Percentiles rank a stretch among this genome's conserved stretches.
phyloP scores from a whole-genome alignment of 139 green algal species.

The Chlamydomonas asymmetrica region DNA sequence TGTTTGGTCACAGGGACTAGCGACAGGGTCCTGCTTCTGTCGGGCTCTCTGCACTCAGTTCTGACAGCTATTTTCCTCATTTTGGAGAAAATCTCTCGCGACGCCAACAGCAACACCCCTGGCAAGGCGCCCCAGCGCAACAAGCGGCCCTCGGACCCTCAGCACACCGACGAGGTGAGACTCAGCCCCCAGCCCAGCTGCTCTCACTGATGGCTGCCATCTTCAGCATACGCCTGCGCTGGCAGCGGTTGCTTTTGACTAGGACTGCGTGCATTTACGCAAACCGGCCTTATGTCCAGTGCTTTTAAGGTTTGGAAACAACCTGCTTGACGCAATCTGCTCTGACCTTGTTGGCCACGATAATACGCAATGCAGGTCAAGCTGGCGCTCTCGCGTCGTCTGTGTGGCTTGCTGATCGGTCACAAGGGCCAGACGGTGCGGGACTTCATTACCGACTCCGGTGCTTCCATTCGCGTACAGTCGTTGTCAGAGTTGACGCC shows the following conservation, averaged over 20 bases:
- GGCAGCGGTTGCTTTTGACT: no score
- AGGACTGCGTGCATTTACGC: no score
- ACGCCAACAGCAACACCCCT: slow-evolving; percentile 6
- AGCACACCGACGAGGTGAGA: neutral
- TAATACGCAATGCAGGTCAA: no score
- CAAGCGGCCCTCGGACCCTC: neutral
- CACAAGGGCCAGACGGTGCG: slow-evolving; percentile 66
- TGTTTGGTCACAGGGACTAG: slow-evolving; percentile 77
- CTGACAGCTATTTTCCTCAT: slow-evolving; percentile 70
- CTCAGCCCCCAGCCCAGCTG: no score
- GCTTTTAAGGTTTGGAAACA: neutral
- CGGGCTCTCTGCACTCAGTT: slow-evolving; percentile 62
- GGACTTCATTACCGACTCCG: slow-evolving; percentile 69
- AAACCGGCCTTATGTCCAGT: no score
- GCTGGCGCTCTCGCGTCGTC: slow-evolving; percentile 59
- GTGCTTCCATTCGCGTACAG: slow-evolving; percentile 64
- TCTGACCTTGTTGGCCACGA: no score
- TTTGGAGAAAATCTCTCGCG: slow-evolving; percentile 60
- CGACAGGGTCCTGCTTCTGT: slow-evolving; percentile 83
- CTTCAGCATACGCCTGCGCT: no score
- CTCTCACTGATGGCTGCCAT: no score
- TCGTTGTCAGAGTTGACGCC: slow-evolving; percentile 57
- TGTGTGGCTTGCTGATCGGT: slow-evolving; percentile 67
- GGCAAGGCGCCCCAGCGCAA: slow-evolving; percentile 14
- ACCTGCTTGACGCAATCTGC: neutral